Conservation (phyloP, 1,284 basidiomycete genomes). For the Meripilus lineatus region DNA sequence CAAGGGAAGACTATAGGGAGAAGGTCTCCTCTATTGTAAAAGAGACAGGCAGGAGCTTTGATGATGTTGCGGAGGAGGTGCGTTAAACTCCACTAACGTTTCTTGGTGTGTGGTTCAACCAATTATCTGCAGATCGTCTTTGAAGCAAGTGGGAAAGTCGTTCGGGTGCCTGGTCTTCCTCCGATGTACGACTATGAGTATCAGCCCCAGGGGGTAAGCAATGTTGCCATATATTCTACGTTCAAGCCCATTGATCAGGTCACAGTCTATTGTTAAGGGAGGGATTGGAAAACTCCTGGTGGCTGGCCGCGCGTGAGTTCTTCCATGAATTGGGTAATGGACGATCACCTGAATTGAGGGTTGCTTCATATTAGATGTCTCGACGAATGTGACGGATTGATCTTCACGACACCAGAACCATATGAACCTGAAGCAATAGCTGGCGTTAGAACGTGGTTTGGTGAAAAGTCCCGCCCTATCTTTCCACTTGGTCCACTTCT, state of each 20-base stretch:
- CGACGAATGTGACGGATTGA: constrained; percentile 10
- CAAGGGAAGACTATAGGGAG: constrained; percentile 11
- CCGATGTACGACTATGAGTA: constrained; percentile 14
- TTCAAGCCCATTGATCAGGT: constrained; percentile 5
- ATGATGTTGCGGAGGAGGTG: constrained; percentile 15
- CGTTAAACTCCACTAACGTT: background rate
- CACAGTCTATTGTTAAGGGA: background rate
- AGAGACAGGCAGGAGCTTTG: constrained; percentile 7
- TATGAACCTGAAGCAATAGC: constrained; percentile 16
- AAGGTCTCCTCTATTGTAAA: constrained; percentile 13
- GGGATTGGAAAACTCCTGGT: background rate
- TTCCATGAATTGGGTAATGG: background rate
- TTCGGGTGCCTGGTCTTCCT: constrained; percentile 12
- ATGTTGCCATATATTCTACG: too few species aligned
- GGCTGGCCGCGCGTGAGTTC: constrained; percentile 10
- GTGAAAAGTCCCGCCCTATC: constrained; percentile 8
- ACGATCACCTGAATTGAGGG: background rate
- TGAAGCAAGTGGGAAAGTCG: constrained; percentile 3
- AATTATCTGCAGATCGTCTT: constrained; percentile 8
- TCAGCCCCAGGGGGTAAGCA: constrained; percentile 13
- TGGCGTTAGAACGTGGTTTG: constrained; percentile 10
- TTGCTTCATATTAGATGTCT: constrained; percentile 1
- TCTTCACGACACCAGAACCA: constrained; percentile 12
- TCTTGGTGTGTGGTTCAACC: too few species aligned
- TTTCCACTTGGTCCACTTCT: constrained; percentile 12